A percentile compares a stretch with the other conserved stretches of the same genome.
phyloP scores from a whole-genome alignment of 495 filamentous ascomycete genomes.

The Penicillium salamii region DNA sequence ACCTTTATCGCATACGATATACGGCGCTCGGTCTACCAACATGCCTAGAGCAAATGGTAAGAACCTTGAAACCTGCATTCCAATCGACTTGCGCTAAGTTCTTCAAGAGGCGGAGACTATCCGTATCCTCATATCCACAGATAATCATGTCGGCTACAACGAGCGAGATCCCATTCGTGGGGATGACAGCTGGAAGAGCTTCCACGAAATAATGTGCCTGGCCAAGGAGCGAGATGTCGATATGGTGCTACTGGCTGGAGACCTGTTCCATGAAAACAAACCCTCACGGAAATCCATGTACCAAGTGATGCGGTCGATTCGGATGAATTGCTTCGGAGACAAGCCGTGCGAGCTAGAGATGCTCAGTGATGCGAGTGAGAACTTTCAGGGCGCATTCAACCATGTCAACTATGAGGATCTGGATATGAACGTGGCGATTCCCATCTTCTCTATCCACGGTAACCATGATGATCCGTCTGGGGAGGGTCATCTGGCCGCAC shows the following conservation, averaged over 20 bases:
- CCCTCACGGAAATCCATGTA: constrained; percentile 96
- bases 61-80: neutral
- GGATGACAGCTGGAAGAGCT: constrained; percentile 95
- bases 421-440: constrained; percentile 96
- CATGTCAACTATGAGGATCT: constrained; percentile 98
- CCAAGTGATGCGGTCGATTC: constrained; percentile 89
- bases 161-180: constrained; percentile 91
- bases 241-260: constrained; percentile 92
- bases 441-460: constrained; percentile 97
- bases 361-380: constrained; percentile 85
- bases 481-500: constrained; percentile 81
- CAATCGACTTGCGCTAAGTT: too few relatives aligned
- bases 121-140: constrained; percentile 88
- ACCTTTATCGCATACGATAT: neutral
- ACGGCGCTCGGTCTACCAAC: neutral
- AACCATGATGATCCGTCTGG: constrained; percentile 98
- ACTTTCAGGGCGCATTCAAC: constrained; percentile 79
- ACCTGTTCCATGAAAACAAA: constrained; percentile 98
- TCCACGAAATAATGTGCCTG: constrained; percentile 92
- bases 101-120: constrained; percentile 77
- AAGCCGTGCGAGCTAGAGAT: constrained; percentile 96
- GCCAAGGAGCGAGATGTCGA: constrained; percentile 87
- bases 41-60: constrained; percentile 31
- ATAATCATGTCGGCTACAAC: constrained; percentile 96
- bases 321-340: constrained; percentile 90